Evolutionary conservation across 2,329 filamentous ascomycete species (phyloP).

Genomic region (Arthroderma sp.): DNA sequence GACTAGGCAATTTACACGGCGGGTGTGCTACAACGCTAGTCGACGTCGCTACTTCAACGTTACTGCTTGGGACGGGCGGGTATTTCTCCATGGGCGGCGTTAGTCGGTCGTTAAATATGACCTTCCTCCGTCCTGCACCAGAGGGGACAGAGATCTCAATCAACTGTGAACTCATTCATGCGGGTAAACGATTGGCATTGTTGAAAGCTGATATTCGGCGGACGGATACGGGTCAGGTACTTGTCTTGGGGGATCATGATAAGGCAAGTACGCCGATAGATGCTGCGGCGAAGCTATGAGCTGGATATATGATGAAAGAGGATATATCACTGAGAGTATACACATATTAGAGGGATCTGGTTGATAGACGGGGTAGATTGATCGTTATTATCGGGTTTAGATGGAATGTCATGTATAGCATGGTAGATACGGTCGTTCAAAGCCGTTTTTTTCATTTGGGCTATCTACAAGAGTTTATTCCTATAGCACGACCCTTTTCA

Average conservation of each 20-base stretch:
- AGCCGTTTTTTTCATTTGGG: neutral
- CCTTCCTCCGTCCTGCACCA: constrained; percentile 53
- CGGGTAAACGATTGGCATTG: constrained; percentile 44
- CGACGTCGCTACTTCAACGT: constrained; percentile 51
- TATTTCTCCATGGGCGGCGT: constrained; percentile 54
- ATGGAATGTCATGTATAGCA: neutral
- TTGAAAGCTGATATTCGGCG: constrained; percentile 45
- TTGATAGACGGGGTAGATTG: too few relatives aligned
- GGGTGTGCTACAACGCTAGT: constrained; percentile 60
- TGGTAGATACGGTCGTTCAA: neutral
- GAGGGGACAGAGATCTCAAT: constrained; percentile 42
- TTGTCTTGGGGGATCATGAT: constrained; percentile 51
- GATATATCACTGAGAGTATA: too few relatives aligned
- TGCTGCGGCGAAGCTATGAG: constrained; percentile 12
- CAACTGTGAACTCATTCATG: constrained; percentile 46
- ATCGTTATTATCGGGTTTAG: too few relatives aligned
- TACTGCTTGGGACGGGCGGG: constrained; percentile 47
- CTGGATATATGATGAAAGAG: neutral
- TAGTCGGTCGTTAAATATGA: constrained; percentile 52
- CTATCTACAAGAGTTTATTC: constrained; percentile 1
- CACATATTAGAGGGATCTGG: neutral
- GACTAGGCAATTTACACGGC: constrained; percentile 82
- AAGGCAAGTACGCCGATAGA: constrained; percentile 43
- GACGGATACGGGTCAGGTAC: constrained; percentile 41
- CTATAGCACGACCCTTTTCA: constrained; percentile 1